Evolutionary conservation across 2,329 filamentous ascomycete species (phyloP), one percentile per base, ranked within the genome.

Genomic region (Periconia sp.): DNA sequence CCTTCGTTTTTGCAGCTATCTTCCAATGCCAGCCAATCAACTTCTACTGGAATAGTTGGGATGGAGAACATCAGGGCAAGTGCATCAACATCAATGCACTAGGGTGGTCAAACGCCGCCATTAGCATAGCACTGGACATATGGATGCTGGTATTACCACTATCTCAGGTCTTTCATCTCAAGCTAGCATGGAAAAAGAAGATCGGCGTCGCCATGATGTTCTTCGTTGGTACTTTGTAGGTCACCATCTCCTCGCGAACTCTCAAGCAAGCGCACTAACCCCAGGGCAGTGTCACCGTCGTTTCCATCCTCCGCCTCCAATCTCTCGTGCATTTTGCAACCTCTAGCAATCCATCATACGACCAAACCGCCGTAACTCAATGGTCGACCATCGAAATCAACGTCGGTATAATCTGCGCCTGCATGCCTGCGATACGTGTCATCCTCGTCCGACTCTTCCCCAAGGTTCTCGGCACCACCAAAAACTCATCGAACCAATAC

Each of bases 381-480:
- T 76, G 73, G 73, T 70, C 65, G 13, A 68, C 66, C 10, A 62
- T 75, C 19, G 73, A 76, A 51, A 61, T 73, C 42, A 65, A 73
- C 45, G 65, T 73, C 2, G 72, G 71, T 18, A 71, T 76, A 38
- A 69, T 76, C n/a, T 75, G 73, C 50, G 70, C 70, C 6, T 74
- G 73, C 56, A 68, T 76, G 54, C 73, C 73, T 1, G 59, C 66
- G n/a, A 48, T 74, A 12, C 67, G 70, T 23, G 60, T 69, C 2
- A 57, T 74, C 3, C 57, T 74, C 19, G 62, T 69, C n/a, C 65
- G 61, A 12, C 23, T 68, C 9, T 69, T 67, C 31, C 71, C 72
- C 18, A 54, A 48, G n/a, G 25, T 68, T 1, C 63, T 73, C 38
- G 71, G 68, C 7, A 64, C 66, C 11, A 70, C 65, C 1, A 51